Evolutionary conservation across 148 eudicot species (phyloP), one percentile per base, ranked within the genome.

Genomic region (Silene uniflora): DNA sequence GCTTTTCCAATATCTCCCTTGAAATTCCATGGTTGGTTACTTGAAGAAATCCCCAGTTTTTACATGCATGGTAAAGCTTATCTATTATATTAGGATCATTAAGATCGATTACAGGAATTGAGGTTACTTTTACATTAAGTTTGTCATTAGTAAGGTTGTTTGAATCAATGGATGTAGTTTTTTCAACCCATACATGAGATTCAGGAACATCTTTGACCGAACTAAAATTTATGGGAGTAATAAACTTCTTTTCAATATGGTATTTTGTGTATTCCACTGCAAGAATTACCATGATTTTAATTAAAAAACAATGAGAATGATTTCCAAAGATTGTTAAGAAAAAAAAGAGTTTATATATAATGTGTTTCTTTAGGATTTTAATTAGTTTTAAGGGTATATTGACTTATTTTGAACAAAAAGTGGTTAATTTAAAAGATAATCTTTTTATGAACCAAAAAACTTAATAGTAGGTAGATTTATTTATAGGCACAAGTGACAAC

Each of bases 31-130:
- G 92, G 60, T 87, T 87, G 5, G 71, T 84, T 61, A 91, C 62
- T 69, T 83, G 88, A 54, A 91, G 86, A 27, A 89, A 62, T 5
- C 96, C 96, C 89, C 91, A 91, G 0, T 70, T 77, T 49, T 83
- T 62, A 67, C 88, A 87, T 16, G 92, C 92, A 55, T 78, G 73
- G 18, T 79, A 77, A 3, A 91, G 62, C 6, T 74, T 75, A 1
- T 79, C 81, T n/a, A 62, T 54, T 0, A 52, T 81, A 62, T 87
- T 75, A 0, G 85, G 82, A 49, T 83, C 88, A 3, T 11, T 35
- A 3, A 91, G 84, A 72, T 89, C 84, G 42, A 91, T 76, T 0
- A 81, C 10, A 1, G 96, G 87, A 1, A 87, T 63, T 0, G 69
- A 76, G 0, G 7, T 16, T 6, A 25, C 44, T 10, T 39, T 65